A percentile compares a stretch with the other conserved stretches of the same genome.
phyloP scores from a whole-genome alignment of 2,329 filamentous ascomycete genomes.

The Chrysosporium queenslandicum region DNA sequence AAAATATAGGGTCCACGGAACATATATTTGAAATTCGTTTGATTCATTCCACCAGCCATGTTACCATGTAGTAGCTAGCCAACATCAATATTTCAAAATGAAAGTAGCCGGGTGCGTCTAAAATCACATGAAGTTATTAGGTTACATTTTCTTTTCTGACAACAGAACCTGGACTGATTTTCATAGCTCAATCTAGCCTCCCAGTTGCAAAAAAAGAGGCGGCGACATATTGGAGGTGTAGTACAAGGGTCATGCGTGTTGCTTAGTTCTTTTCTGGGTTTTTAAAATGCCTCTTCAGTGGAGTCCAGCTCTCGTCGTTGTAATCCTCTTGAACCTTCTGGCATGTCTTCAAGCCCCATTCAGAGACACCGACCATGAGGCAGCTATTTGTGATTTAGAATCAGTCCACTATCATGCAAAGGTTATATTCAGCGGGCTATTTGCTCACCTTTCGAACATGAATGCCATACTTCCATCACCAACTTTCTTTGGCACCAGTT shows the following conservation, averaged over 20 bases:
- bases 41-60: background rate
- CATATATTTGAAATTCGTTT: background rate
- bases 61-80: too few species aligned
- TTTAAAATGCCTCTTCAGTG: conserved; percentile 54
- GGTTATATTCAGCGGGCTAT: too few species aligned
- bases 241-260: background rate
- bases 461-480: conserved; percentile 54
- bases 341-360: conserved; percentile 62
- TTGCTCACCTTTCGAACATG: conserved; percentile 52
- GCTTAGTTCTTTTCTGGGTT: conserved; percentile 37
- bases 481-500: conserved; percentile 47
- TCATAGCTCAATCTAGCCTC: conserved; percentile 1
- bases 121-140: conserved; percentile 1
- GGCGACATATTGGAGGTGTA: background rate
- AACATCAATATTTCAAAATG: background rate
- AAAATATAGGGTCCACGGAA: background rate
- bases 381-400: too few species aligned
- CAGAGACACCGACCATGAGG: conserved; percentile 61
- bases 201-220: background rate
- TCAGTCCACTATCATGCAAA: too few species aligned
- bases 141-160: background rate
- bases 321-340: conserved; percentile 63
- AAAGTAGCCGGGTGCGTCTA: background rate
- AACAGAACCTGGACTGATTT: conserved; percentile 2
- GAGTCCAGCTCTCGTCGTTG: conserved; percentile 71